phyloP scores from a whole-genome alignment of 1,284 basidiomycete species.

The Volvariella surrecta region DNA sequence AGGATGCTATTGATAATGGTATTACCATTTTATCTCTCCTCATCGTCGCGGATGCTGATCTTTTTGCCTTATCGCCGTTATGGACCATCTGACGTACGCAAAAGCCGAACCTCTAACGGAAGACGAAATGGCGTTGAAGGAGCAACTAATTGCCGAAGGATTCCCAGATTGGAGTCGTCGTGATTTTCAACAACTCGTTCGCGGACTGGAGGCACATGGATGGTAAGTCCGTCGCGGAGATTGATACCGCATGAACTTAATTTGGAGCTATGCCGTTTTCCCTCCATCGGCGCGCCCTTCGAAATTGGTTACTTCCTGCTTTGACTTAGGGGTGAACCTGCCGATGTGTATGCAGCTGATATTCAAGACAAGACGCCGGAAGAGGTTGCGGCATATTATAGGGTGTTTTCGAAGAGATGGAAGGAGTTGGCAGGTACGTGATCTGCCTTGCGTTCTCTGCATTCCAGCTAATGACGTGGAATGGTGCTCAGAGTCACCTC shows the following conservation, averaged over 20 bases:
- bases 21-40: conserved; percentile 7
- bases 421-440: conserved; percentile 70
- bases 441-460: neutral
- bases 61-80: too few species aligned
- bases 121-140: conserved; percentile 77
- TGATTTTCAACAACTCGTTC: conserved; percentile 89
- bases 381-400: conserved; percentile 77
- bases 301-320: neutral
- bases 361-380: conserved; percentile 82
- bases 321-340: conserved; percentile 55
- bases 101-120: conserved; percentile 83
- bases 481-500: conserved; percentile 76
- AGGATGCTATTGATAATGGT: conserved; percentile 85
- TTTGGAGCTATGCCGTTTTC: too few species aligned
- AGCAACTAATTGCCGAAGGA: conserved; percentile 69
- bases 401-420: conserved; percentile 88
- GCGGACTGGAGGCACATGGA: conserved; percentile 79
- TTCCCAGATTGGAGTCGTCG: conserved; percentile 89
- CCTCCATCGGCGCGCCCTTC: neutral
- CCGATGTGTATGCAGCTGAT: conserved; percentile 75
- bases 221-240: conserved; percentile 46
- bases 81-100: too few species aligned
- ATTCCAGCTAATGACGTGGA: too few species aligned
- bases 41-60: neutral
- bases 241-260: too few species aligned